Conservation (phyloP, 2,329 filamentous ascomycete species). For the Beauveria pseudobassiana region DNA sequence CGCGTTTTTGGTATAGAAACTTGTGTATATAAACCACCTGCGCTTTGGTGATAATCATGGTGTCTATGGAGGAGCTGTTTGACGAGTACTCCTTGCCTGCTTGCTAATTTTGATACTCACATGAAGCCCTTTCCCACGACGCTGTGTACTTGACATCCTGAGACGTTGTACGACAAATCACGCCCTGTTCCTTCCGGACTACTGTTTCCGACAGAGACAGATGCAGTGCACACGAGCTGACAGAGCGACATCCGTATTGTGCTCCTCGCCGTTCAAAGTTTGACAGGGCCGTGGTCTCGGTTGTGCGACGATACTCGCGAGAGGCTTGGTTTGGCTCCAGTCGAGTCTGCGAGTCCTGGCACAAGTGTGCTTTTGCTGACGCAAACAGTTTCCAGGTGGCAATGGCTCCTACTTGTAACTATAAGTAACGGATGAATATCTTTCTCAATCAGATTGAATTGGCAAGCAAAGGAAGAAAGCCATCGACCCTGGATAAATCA, state of each 20-base stretch:
- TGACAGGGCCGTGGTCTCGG: conserved; percentile 2
- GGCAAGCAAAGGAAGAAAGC: neutral
- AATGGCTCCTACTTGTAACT: neutral
- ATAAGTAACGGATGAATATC: neutral
- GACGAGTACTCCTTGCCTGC: neutral
- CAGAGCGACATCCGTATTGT: neutral
- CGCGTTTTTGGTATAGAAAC: neutral
- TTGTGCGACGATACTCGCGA: conserved; percentile 4
- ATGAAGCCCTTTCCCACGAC: neutral
- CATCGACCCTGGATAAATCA: neutral
- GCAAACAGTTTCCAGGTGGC: neutral
- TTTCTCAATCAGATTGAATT: too few species aligned
- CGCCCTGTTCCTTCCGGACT: neutral
- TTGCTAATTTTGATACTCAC: neutral
- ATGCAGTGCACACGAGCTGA: conserved; percentile 1
- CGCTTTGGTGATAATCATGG: neutral
- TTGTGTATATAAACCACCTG: neutral
- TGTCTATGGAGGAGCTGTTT: neutral
- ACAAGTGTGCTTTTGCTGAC: neutral
- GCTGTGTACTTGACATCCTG: neutral
- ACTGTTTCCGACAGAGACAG: conserved; percentile 9
- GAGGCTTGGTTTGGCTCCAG: neutral
- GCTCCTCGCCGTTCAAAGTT: neutral
- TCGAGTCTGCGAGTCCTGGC: neutral
- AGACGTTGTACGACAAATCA: neutral